phyloP scores from a whole-genome alignment of 202 grass and related monocot species.

The Sporobolus alterniflorus region DNA sequence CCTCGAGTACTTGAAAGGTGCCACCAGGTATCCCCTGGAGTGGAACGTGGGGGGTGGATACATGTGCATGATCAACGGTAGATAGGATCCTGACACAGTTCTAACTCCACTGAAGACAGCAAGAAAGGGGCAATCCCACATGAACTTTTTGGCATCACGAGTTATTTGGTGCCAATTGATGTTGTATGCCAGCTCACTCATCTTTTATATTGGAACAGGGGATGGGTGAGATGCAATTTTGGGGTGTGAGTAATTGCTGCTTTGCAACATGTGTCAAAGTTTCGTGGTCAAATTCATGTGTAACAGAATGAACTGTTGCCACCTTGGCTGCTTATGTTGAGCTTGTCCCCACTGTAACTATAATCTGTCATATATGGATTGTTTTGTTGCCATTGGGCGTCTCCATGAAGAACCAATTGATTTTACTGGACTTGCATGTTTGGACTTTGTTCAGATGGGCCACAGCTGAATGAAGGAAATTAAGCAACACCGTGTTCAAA shows the following conservation, averaged over 20 bases:
- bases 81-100: conserved; percentile 4
- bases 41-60: conserved; percentile 54
- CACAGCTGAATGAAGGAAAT: too few species aligned
- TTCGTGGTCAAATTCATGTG: background rate
- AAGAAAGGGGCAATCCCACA: background rate
- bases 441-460: too few species aligned
- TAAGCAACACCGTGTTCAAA: too few species aligned
- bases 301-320: background rate
- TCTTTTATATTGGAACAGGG: background rate
- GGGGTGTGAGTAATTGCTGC: background rate
- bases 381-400: too few species aligned
- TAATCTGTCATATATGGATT: background rate
- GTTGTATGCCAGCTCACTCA: background rate
- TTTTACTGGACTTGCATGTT: too few species aligned
- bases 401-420: too few species aligned
- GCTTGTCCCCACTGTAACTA: conserved; percentile 18
- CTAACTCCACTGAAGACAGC: background rate
- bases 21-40: conserved; percentile 80
- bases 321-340: background rate
- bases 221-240: background rate
- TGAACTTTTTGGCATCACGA: background rate
- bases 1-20: conserved; percentile 61
- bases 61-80: conserved; percentile 62
- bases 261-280: background rate
- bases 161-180: background rate